Percentiles rank a stretch among this genome's conserved stretches.
Conservation (phyloP, 202 grass and related monocot species). For the Digitaria exilis region DNA sequence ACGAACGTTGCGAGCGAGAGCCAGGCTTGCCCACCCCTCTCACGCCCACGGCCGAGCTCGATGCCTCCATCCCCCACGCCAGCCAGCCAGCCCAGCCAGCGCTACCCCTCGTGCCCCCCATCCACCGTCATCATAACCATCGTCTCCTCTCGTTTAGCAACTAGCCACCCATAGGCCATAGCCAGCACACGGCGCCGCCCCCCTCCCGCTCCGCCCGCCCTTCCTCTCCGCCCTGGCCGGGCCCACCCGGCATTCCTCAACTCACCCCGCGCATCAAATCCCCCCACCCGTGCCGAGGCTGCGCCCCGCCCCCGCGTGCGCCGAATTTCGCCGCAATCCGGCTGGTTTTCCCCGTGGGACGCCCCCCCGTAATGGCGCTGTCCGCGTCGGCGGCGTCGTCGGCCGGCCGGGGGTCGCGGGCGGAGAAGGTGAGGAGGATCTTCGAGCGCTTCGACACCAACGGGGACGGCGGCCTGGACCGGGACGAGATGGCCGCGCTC, state of each 20-base stretch:
- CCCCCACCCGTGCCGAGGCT: constrained; percentile 23
- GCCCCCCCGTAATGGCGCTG: constrained; percentile 49
- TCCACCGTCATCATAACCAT: constrained; percentile 35
- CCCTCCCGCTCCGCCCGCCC: constrained; percentile 3
- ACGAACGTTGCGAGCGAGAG: constrained; percentile 19
- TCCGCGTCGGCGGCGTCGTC: constrained; percentile 46
- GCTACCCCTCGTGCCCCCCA: constrained; percentile 11
- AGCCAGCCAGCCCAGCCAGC: constrained; percentile 9
- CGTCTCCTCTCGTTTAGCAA: constrained; percentile 25
- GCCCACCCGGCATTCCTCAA: constrained; percentile 27
- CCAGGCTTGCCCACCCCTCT: background rate
- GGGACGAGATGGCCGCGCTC: constrained; percentile 84
- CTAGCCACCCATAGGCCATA: background rate
- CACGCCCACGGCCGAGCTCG: background rate
- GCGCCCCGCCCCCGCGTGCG: constrained; percentile 30
- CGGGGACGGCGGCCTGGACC: constrained; percentile 85
- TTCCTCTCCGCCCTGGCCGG: constrained; percentile 16
- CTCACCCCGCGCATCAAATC: constrained; percentile 40
- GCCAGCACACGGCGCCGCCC: constrained; percentile 18
- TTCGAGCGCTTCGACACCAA: constrained; percentile 93
- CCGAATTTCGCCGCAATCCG: constrained; percentile 45
- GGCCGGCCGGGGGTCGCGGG: constrained; percentile 58
- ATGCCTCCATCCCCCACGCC: background rate
- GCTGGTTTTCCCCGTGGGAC: constrained; percentile 35
- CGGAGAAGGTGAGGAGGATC: constrained; percentile 86